Base-by-base conservation (phyloP, 2,329 filamentous ascomycete species). In the Aspergillus carbonarius region DNA sequence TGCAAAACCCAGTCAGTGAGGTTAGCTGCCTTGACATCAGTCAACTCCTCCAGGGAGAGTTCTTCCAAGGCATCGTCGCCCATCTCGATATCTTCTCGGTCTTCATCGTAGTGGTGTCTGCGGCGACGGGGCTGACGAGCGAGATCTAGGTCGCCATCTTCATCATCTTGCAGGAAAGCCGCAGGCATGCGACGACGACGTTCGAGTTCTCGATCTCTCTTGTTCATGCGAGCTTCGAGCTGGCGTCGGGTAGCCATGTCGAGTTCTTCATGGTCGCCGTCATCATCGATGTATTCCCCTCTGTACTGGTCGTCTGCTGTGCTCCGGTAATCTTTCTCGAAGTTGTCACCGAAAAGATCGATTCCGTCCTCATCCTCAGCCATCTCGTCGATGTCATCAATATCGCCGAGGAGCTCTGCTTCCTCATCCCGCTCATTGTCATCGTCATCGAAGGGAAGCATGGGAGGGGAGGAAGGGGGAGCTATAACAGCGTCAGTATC, bases 1-100 rank as follows among this genome's bases (percentile, higher is more conserved):
- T 93, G 89, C 13, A 91, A 88, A 42, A 99, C 90, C 96, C 96
- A 99, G 65, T 99, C 95, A 0, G 92, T 96, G 71, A 99, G 81
- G 66, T 90, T 96, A 17, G 92, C 85, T 17, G 95, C 92, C 75
- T 99, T 99, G 63, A 98, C 89, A 73, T 99, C 95, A 62, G 90
- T 87, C 42, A 99, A 82, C 12, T 91, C 92, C 76, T 98, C 93
- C 0, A 98, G 84, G 1, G 93, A 93, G 18, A 99, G 84, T 75
- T 98, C 93, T 63, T 96, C 91, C 90, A 98, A 93, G 63, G 96
- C 92, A 70, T 97, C 92, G 49, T 89, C 91, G 59, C 88, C 91
- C 87, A 96, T 92, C 61, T 93, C 89, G 68, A 88, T 82, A 65
- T 96, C 93, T 65, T 97, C 93, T 12, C 89, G 88, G 40, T 96